phyloP scores from a whole-genome alignment of 2,329 filamentous ascomycete genomes.

The Bipolaris oryzae region DNA sequence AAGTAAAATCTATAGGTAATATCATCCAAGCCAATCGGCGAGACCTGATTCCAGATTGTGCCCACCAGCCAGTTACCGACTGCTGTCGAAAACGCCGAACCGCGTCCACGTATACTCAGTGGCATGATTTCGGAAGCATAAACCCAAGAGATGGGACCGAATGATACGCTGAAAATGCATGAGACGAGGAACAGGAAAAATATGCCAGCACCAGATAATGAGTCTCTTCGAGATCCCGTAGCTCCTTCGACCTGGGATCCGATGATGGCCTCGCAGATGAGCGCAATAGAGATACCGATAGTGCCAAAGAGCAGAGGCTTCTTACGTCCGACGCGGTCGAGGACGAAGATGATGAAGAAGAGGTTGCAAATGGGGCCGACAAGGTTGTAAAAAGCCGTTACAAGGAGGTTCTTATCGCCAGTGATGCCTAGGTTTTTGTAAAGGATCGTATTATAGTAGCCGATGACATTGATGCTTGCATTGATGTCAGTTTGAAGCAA shows the following conservation, averaged over 20 bases:
- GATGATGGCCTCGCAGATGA: constrained; percentile 65
- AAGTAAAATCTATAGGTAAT: constrained; percentile 64
- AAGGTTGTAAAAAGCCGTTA: constrained; percentile 66
- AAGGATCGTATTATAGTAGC: constrained; percentile 67
- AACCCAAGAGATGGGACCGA: constrained; percentile 59
- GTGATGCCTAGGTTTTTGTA: constrained; percentile 64
- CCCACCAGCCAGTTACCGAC: constrained; percentile 66
- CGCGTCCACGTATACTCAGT: constrained; percentile 67
- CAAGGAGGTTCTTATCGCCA: constrained; percentile 59
- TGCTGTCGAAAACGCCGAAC: constrained; percentile 63
- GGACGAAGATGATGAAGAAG: constrained; percentile 64
- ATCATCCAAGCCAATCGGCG: constrained; percentile 57
- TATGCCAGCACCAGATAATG: constrained; percentile 65
- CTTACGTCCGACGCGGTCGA: constrained; percentile 59
- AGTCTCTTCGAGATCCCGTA: constrained; percentile 42
- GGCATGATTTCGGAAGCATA: constrained; percentile 70
- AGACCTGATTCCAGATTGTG: constrained; percentile 65
- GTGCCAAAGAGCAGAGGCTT: constrained; percentile 62
- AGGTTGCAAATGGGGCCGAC: constrained; percentile 63
- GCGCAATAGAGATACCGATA: constrained; percentile 60
- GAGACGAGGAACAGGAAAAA: constrained; percentile 66
- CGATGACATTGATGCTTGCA: constrained; percentile 60
- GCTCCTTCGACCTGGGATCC: constrained; percentile 46
- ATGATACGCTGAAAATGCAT: constrained; percentile 44
- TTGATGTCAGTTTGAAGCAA: constrained; percentile 8